Evolutionary conservation across 306 rosid genomes (phyloP).

Genomic region (Senna siamea): DNA sequence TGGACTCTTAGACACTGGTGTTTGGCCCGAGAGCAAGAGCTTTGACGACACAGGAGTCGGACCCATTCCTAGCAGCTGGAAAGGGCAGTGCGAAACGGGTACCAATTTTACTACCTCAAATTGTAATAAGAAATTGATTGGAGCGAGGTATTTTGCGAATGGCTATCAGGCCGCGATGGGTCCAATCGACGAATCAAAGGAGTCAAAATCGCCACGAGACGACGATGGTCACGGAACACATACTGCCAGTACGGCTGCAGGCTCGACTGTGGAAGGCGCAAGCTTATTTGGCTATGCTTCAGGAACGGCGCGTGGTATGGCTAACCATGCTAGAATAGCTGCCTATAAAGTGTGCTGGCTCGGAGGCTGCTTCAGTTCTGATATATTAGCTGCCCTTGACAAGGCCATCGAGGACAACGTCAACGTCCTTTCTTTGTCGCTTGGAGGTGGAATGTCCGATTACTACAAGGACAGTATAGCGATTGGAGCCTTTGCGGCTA

Average conservation of each 20-base stretch:
- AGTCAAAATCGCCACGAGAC: constrained; percentile 70
- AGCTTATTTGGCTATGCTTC: constrained; percentile 63
- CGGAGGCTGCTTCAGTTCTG: constrained; percentile 59
- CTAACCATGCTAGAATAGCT: constrained; percentile 66
- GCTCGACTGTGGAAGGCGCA: constrained; percentile 57
- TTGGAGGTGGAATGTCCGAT: constrained; percentile 60
- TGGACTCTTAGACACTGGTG: constrained; percentile 73
- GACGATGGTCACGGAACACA: constrained; percentile 87
- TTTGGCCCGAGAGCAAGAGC: constrained; percentile 95
- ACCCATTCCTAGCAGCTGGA: constrained; percentile 73
- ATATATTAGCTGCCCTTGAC: constrained; percentile 71
- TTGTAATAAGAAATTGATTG: constrained; percentile 76
- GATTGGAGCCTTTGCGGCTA: constrained; percentile 74
- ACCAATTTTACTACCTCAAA: constrained; percentile 57
- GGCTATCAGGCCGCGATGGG: constrained; percentile 56
- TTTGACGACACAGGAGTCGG: constrained; percentile 65
- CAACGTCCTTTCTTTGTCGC: constrained; percentile 70
- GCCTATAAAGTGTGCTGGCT: constrained; percentile 76
- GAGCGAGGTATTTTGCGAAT: constrained; percentile 63
- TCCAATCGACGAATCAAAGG: constrained; percentile 47
- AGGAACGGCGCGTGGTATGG: constrained; percentile 91
- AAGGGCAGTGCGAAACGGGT: constrained; percentile 69
- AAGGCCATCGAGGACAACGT: constrained; percentile 76
- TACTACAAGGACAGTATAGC: constrained; percentile 62
- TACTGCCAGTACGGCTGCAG: constrained; percentile 76